Evolutionary conservation across 805 yeast species (phyloP), one percentile per base, ranked within the genome.

Genomic region (Candida anglica): DNA sequence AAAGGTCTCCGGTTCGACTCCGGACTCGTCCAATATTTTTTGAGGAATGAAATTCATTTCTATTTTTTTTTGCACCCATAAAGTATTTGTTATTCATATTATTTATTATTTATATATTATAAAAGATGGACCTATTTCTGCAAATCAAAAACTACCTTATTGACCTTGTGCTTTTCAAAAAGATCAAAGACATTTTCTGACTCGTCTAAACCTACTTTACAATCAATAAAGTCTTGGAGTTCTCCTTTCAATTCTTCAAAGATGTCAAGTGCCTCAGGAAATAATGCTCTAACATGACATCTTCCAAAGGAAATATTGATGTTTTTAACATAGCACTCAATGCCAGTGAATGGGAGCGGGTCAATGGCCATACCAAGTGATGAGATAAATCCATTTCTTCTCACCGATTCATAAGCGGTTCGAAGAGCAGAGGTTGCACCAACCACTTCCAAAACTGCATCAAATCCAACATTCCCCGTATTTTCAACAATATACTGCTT

Each of bases 351-450:
- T 4, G 83, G 82, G 7, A 78, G 48, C 0, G 63, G 66, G 4
- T 69, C 79, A 39, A 76, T 81, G 15, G 75, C 79, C 66, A 77
- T 77, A 2, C 85, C 85, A 16, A 78, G 60, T 0, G 79, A 72
- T 8, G 73, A 64, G 30, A 78, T 71, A 33, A 73, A 70, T 5
- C 84, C 84, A 22, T 75, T 77, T 30, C 75, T 61, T 36, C 83
- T 68, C 2, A 76, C 78, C 23, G 66, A 52, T 27, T 75, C 75
- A 44, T 69, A 78, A 0, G 76, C 79, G 2, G 68, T 53, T 36
- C 60, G 59, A 39, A 77, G 53, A 0, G 84, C 81, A 1, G 68
- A 51, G 3, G 71, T 56, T 6, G 74, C 67, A 1, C 84, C 84
- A 3, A 78, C 84, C 23, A 71, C 73, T 49, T 78, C 85, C 43